Conservation (phyloP, 176 grass and related monocot genomes). For the Oryza officinalis region DNA sequence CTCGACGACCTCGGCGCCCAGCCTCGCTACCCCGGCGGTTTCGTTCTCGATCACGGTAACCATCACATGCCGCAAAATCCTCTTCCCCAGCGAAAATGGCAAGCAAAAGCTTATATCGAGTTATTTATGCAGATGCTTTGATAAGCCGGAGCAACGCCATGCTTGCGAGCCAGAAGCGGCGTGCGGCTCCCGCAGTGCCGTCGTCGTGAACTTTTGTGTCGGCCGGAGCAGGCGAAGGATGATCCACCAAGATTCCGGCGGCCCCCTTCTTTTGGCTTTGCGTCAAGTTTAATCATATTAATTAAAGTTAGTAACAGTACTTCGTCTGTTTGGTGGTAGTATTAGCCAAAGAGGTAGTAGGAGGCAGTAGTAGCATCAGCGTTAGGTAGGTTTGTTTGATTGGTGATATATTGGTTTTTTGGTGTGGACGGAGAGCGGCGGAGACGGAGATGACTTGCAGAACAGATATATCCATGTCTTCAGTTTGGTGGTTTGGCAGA, state of each 20-base stretch:
- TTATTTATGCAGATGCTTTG: constrained; percentile 46
- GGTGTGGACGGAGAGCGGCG: constrained; percentile 17
- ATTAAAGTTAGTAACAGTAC: constrained; percentile 23
- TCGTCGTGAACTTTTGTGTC: constrained; percentile 6
- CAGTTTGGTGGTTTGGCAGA: neutral
- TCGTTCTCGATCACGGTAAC: constrained; percentile 60
- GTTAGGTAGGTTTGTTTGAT: constrained; percentile 52
- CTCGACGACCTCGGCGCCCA: constrained; percentile 78
- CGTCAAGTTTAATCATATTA: constrained; percentile 20
- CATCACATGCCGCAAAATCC: rapidly evolving
- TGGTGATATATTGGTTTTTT: constrained; percentile 59
- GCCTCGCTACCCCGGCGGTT: constrained; percentile 61
- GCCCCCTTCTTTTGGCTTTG: constrained; percentile 9
- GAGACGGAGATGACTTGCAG: neutral
- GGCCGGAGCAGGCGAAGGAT: constrained; percentile 34
- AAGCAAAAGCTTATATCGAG: neutral
- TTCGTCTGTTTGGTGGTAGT: constrained; percentile 44
- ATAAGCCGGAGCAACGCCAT: constrained; percentile 64
- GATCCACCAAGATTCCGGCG: neutral
- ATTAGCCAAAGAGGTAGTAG: constrained; percentile 35
- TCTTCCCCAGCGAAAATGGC: neutral
- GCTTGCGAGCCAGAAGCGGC: constrained; percentile 53
- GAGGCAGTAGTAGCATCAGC: constrained; percentile 38
- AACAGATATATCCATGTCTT: constrained; percentile 24
- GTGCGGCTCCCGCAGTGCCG: neutral